Evolutionary conservation across 2,329 filamentous ascomycete species (phyloP).

Genomic region (Fonsecaea pedrosoi): DNA sequence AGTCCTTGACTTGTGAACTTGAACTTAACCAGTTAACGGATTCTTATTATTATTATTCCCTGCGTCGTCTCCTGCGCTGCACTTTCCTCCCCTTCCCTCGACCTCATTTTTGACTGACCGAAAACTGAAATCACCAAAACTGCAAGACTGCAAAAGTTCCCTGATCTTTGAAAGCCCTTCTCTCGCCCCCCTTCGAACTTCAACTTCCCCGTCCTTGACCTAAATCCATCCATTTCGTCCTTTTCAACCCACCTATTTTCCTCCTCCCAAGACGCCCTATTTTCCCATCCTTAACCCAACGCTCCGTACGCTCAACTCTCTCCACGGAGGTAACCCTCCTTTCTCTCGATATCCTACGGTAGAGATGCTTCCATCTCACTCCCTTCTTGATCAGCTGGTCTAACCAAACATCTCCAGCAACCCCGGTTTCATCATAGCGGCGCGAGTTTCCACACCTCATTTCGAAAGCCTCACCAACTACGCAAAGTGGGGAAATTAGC

Average conservation of each 20-base stretch:
- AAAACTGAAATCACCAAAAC: constrained; percentile 15
- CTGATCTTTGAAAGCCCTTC: constrained; percentile 6
- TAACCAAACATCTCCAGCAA: constrained; percentile 20
- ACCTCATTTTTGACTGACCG: constrained; percentile 15
- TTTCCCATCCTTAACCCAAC: constrained; percentile 22
- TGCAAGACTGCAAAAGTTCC: constrained; percentile 1
- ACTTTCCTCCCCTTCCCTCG: constrained; percentile 22
- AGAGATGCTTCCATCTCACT: constrained; percentile 15
- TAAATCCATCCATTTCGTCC: constrained; percentile 6
- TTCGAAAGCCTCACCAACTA: constrained; percentile 39
- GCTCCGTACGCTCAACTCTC: not conserved
- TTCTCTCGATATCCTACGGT: constrained; percentile 19
- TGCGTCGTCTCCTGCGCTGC: constrained; percentile 25
- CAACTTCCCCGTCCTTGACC: constrained; percentile 15
- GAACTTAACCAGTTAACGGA: constrained; percentile 16
- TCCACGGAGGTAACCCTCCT: constrained; percentile 3
- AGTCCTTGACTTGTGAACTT: constrained; percentile 7
- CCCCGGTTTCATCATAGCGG: constrained; percentile 38
- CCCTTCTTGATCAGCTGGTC: constrained; percentile 24
- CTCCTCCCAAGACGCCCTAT: constrained; percentile 12
- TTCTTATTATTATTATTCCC: constrained; percentile 15
- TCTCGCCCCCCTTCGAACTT: constrained; percentile 18
- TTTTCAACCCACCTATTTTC: constrained; percentile 10
- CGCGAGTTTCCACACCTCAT: constrained; percentile 38
- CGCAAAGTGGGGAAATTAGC: constrained; percentile 42